phyloP scores from a whole-genome alignment of 2,329 filamentous ascomycete genomes.

The Rutstroemia sp. region DNA sequence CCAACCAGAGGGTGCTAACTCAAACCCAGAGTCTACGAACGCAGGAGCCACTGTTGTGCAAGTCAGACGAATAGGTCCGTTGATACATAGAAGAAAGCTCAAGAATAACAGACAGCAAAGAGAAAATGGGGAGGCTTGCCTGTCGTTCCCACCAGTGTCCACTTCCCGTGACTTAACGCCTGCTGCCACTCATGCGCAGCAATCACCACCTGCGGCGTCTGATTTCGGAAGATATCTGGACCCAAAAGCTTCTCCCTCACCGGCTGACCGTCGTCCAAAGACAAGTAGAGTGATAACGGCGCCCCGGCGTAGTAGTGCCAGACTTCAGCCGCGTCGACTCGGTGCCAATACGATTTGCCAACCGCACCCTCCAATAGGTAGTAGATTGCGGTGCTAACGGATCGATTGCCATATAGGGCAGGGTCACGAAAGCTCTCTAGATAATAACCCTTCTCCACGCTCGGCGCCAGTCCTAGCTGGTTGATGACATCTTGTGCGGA shows the following conservation, averaged over 20 bases:
- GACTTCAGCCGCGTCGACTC: not conserved
- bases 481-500: not conserved
- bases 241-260: slow-evolving; percentile 51
- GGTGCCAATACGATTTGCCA: not conserved
- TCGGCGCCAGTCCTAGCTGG: not conserved
- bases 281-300: not conserved
- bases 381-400: not conserved
- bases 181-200: not conserved
- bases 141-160: not conserved
- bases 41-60: not conserved
- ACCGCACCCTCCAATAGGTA: not conserved
- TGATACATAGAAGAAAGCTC: not conserved
- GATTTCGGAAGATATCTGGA: slow-evolving; percentile 90
- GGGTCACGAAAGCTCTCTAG: not conserved
- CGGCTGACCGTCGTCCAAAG: slow-evolving; percentile 11
- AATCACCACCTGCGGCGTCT: slow-evolving; percentile 33
- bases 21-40: not conserved
- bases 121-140: not conserved
- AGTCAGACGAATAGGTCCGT: not conserved
- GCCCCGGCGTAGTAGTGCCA: not conserved
- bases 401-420: not conserved
- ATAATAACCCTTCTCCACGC: not conserved
- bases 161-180: not conserved
- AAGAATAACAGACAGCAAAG: not conserved
- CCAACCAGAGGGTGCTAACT: not conserved